Percentiles rank a stretch among this genome's conserved stretches.
phyloP scores from a whole-genome alignment of 805 yeast species.

The Teunomyces panamensis region DNA sequence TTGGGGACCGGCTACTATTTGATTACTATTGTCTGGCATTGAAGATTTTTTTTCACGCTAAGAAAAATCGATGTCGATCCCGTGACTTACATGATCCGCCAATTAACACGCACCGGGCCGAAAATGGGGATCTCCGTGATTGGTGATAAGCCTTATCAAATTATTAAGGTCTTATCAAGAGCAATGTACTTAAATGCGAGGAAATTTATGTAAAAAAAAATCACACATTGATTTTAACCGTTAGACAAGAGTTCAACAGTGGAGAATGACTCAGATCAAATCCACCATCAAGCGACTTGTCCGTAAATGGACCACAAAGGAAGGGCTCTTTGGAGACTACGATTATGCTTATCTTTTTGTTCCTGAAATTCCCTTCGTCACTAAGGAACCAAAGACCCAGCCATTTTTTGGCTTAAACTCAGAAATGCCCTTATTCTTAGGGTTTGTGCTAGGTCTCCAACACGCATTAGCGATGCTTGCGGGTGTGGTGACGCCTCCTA shows the following conservation, averaged over 20 bases:
- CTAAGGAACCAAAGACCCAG: constrained; percentile 48
- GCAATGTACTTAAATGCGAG: not conserved
- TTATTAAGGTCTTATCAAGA: not conserved
- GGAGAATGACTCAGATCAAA: constrained; percentile 10
- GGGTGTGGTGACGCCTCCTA: constrained; percentile 82
- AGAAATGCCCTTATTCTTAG: constrained; percentile 78
- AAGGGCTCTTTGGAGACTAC: constrained; percentile 84
- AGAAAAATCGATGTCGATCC: not conserved
- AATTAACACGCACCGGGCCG: not conserved
- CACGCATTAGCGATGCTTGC: constrained; percentile 90
- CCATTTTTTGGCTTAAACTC: constrained; percentile 83
- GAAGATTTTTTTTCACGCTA: not conserved
- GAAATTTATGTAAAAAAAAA: not conserved
- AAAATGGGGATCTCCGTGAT: not conserved
- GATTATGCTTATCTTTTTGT: constrained; percentile 77
- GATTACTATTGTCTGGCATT: too few relatives aligned
- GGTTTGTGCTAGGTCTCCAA: constrained; percentile 78
- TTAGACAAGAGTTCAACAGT: not conserved
- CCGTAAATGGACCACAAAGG: constrained; percentile 63
- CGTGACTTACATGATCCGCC: not conserved
- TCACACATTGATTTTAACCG: not conserved
- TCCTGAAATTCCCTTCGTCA: constrained; percentile 72
- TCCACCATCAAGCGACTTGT: constrained; percentile 17
- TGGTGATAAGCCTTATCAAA: not conserved
- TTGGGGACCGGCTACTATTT: too few relatives aligned